Evolutionary conservation across 176 grass and related monocot species (phyloP).

Genomic region (Saccharum officinarum): DNA sequence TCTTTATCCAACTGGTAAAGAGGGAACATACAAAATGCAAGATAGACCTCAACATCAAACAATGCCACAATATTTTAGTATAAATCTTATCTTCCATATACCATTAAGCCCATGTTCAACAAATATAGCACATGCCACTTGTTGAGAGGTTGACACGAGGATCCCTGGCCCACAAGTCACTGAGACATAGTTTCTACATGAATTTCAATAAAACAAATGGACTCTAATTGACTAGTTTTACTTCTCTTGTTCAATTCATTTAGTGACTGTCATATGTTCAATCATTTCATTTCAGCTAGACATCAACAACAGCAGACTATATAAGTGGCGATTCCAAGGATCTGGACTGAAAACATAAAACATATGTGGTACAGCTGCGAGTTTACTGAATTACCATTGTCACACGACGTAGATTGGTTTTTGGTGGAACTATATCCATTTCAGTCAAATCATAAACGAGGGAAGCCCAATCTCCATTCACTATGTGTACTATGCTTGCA

Average conservation of each 20-base stretch:
- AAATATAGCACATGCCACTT: neutral
- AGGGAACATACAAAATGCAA: neutral
- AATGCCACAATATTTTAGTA: neutral
- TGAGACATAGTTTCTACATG: neutral
- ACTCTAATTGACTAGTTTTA: neutral
- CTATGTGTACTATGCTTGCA: slow-evolving; percentile 82
- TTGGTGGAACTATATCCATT: slow-evolving; percentile 83
- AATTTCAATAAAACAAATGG: slow-evolving; percentile 14
- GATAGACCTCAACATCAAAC: neutral
- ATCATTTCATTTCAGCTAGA: slow-evolving; percentile 9
- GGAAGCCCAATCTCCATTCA: slow-evolving; percentile 90
- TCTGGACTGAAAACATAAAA: slow-evolving; percentile 4
- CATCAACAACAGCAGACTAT: neutral
- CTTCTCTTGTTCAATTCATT: neutral
- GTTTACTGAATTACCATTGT: slow-evolving; percentile 65
- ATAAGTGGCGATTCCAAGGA: neutral
- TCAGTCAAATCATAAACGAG: slow-evolving; percentile 87
- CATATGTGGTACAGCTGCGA: neutral
- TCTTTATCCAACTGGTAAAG: neutral
- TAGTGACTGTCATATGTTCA: neutral
- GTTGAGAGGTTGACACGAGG: neutral
- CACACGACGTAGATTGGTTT: slow-evolving; percentile 78
- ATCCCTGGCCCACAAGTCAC: neutral
- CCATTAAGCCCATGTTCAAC: neutral
- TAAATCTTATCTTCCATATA: neutral